Evolutionary conservation across 768 basidiomycete genomes (phyloP), one percentile per base, ranked within the genome.

Genomic region (Amanita pseudoporphyria): DNA sequence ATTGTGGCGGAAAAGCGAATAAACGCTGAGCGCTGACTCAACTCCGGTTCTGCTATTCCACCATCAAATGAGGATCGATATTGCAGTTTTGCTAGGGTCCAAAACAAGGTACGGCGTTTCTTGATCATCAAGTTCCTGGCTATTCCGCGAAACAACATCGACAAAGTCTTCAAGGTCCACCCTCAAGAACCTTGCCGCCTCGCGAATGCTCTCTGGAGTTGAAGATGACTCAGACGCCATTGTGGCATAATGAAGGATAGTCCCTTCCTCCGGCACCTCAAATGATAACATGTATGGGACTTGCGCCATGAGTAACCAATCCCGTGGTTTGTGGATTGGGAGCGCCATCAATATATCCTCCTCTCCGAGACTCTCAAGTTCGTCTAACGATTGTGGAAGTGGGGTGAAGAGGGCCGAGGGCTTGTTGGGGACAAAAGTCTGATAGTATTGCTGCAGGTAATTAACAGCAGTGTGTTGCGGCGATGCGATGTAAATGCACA

Each of bases 381-480:
- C 47, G 9, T 32, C 16, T 30, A 64, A 39, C 10, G 56, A 49
- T n/a, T 41, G 45, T 6, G 64, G 64, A 38, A 62, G 54, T 5
- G 57, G 60, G 9, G 49, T 30, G 45, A 54, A 60, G 16, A 65
- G 57, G 9, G 64, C 53, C 1, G 62, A 56, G 10, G 64, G 64
- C 38, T 59, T 63, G 53, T 65, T 65, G 9, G 62, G 62, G 44
- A 65, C 56, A 37, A 64, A 65, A 10, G 62, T 60, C 53, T 58
- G 60, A 53, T 65, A 65, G 47, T 62, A 65, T 47, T 65, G 64
- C 51, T 65, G 64, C 19, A 65, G 57, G 47, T 64, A 65, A 49
- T 65, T 65, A 51, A 65, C 61, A 2, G 64, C 64, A 24, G 63
- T 65, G 46, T 65, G 64, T 52, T 65, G 64, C 3, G 63, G 58